phyloP scores from a whole-genome alignment of 2,329 filamentous ascomycete species.

The Alternaria gansuensis region DNA sequence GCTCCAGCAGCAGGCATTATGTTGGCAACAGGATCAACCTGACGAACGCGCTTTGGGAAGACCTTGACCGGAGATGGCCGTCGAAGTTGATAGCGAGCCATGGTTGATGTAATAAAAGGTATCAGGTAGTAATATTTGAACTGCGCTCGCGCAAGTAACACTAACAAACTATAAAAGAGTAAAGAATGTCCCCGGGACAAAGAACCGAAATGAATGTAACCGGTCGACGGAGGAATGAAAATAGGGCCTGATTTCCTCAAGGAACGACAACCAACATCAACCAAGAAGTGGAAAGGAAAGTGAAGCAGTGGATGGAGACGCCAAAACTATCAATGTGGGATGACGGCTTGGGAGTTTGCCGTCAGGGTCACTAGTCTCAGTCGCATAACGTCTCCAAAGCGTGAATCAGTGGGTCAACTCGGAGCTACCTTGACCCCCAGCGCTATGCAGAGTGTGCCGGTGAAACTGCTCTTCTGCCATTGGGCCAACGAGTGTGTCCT shows the following conservation, averaged over 20 bases:
- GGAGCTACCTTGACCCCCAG: slow-evolving; percentile 20
- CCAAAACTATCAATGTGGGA: slow-evolving; percentile 44
- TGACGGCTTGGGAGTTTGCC: slow-evolving; percentile 30
- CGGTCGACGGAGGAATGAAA: slow-evolving; percentile 45
- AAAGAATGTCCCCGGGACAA: slow-evolving; percentile 43
- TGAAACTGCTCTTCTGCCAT: slow-evolving; percentile 29
- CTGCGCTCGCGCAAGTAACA: slow-evolving; percentile 15
- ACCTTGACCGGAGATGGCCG: slow-evolving; percentile 42
- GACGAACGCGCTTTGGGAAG: slow-evolving; percentile 23
- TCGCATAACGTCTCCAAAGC: slow-evolving; percentile 40
- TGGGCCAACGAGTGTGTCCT: slow-evolving; percentile 31
- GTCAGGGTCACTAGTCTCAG: slow-evolving; percentile 28
- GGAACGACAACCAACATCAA: slow-evolving; percentile 25
- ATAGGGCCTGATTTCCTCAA: slow-evolving; percentile 31
- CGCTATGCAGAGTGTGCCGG: slow-evolving; percentile 12
- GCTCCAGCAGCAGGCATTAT: slow-evolving; percentile 12
- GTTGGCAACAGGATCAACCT: slow-evolving; percentile 33
- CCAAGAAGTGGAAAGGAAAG: slow-evolving; percentile 29
- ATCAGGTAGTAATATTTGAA: slow-evolving; percentile 24
- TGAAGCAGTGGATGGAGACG: slow-evolving; percentile 35
- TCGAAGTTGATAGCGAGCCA: slow-evolving; percentile 42
- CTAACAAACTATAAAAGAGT: slow-evolving; percentile 11
- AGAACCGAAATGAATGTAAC: slow-evolving; percentile 35
- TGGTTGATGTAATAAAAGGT: slow-evolving; percentile 21
- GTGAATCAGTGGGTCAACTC: slow-evolving; percentile 27